Percentiles rank a stretch among this genome's conserved stretches.
phyloP scores from a whole-genome alignment of 768 basidiomycete genomes.

The Myochromella boudieri region DNA sequence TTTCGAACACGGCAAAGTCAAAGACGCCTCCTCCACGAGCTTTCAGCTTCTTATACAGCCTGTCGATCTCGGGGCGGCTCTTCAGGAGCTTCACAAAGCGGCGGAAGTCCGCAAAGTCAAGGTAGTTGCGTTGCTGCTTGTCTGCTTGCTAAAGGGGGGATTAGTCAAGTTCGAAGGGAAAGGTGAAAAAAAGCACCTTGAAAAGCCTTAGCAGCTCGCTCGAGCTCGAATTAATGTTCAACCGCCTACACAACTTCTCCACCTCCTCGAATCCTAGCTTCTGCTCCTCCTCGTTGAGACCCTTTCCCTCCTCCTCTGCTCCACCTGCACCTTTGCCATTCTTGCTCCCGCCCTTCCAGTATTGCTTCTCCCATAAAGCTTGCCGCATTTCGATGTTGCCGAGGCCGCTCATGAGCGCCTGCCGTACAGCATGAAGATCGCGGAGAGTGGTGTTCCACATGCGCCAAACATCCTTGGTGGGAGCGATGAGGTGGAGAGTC shows the following conservation, averaged over 20 bases:
- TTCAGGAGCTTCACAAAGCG: constrained; percentile 85
- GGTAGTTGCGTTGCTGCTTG: constrained; percentile 47
- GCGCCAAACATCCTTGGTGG: constrained; percentile 47
- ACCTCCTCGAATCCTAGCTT: constrained; percentile 74
- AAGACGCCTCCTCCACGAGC: constrained; percentile 31
- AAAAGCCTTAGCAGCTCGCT: constrained; percentile 64
- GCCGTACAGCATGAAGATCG: constrained; percentile 64
- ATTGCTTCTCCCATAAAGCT: constrained; percentile 79
- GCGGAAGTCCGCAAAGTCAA: constrained; percentile 83
- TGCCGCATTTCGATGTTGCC: constrained; percentile 70
- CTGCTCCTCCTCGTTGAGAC: constrained; percentile 58
- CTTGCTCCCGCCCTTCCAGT: constrained; percentile 77
- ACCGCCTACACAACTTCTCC: constrained; percentile 65
- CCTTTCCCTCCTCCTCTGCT: too few relatives aligned
- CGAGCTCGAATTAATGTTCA: constrained; percentile 65
- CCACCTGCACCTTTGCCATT: too few relatives aligned
- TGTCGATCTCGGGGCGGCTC: constrained; percentile 75
- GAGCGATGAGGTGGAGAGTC: constrained; percentile 80
- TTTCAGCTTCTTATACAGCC: constrained; percentile 51
- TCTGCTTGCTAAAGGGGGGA: constrained; percentile 62
- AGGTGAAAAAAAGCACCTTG: constrained; percentile 36
- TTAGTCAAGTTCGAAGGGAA: constrained; percentile 5
- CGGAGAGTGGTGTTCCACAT: constrained; percentile 69
- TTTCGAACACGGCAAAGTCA: constrained; percentile 41
- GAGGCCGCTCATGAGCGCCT: constrained; percentile 73